Percentiles rank a stretch among this genome's conserved stretches.
Evolutionary conservation across 192 early-diverging fungal genomes (phyloP).

Genomic region (Backusella tarrabulga): DNA sequence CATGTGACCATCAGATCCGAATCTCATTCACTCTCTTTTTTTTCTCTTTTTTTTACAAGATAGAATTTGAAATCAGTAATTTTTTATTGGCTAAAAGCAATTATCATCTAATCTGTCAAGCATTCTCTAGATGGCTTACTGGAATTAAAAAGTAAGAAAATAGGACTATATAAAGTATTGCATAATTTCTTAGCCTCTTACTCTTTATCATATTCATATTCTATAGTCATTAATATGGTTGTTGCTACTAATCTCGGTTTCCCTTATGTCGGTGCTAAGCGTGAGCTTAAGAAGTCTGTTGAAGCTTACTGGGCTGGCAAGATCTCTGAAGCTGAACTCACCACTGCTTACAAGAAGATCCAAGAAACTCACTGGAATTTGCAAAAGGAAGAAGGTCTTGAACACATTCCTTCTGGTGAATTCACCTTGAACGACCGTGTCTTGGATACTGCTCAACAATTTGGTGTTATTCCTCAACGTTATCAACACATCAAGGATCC

Average conservation of each 20-base stretch:
- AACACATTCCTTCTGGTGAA: constrained; percentile 90
- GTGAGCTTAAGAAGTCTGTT: constrained; percentile 95
- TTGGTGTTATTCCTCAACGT: constrained; percentile 59
- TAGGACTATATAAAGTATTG: neutral
- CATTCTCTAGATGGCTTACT: neutral
- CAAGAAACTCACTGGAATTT: constrained; percentile 74
- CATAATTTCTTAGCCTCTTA: neutral
- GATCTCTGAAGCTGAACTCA: constrained; percentile 68
- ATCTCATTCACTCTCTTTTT: neutral
- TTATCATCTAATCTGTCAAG: neutral
- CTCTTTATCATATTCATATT: neutral
- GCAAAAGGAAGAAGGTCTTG: constrained; percentile 61
- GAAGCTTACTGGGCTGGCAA: constrained; percentile 94
- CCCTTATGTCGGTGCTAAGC: constrained; percentile 92
- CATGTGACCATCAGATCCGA: neutral
- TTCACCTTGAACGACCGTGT: constrained; percentile 89
- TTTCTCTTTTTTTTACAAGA: neutral
- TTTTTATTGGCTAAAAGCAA: neutral
- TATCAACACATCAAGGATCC: constrained; percentile 50
- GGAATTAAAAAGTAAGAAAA: neutral
- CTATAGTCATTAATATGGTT: constrained; percentile 28
- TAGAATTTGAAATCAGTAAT: neutral
- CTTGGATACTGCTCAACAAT: constrained; percentile 62
- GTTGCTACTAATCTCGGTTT: constrained; percentile 68
- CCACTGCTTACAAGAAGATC: constrained; percentile 68